A percentile compares a stretch with the other conserved stretches of the same genome.
These are phyloP conservation scores for Cicer cuneatum DNA, from an alignment of 306 rosid genomes.

Conservation along the genomic window DNA sequence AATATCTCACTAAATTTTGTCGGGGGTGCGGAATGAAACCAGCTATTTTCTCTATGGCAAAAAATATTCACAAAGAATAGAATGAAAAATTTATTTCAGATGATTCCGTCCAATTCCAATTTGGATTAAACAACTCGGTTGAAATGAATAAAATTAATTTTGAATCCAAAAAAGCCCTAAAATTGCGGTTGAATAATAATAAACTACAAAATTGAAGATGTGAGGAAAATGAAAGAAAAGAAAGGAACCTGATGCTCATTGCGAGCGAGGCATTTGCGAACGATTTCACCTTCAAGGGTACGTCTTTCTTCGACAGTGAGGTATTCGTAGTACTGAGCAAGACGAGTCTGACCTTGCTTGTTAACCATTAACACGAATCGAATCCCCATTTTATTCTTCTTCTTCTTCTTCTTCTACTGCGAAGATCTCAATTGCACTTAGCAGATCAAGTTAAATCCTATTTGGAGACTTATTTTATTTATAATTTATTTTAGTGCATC, in stretches of 20 bases:
- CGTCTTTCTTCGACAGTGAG: constrained; percentile 88
- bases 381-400: constrained; percentile 72
- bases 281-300: constrained; percentile 92
- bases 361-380: constrained; percentile 93
- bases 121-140: not conserved
- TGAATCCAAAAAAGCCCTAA: not conserved
- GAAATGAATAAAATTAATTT: not conserved
- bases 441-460: too few relatives aligned
- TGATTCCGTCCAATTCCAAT: not conserved
- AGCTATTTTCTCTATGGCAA: not conserved
- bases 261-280: constrained; percentile 94
- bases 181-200: not conserved
- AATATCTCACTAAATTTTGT: not conserved
- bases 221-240: not conserved
- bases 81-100: not conserved
- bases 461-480: too few relatives aligned
- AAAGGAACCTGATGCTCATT: constrained; percentile 74
- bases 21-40: not conserved
- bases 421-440: too few relatives aligned
- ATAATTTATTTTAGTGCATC: too few relatives aligned
- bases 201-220: not conserved
- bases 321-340: constrained; percentile 92
- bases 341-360: constrained; percentile 95
- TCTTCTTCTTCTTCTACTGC: too few relatives aligned
- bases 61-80: not conserved